Evolutionary conservation across 768 basidiomycete species (phyloP).

Genomic region (Sporobolomyces roseus): DNA sequence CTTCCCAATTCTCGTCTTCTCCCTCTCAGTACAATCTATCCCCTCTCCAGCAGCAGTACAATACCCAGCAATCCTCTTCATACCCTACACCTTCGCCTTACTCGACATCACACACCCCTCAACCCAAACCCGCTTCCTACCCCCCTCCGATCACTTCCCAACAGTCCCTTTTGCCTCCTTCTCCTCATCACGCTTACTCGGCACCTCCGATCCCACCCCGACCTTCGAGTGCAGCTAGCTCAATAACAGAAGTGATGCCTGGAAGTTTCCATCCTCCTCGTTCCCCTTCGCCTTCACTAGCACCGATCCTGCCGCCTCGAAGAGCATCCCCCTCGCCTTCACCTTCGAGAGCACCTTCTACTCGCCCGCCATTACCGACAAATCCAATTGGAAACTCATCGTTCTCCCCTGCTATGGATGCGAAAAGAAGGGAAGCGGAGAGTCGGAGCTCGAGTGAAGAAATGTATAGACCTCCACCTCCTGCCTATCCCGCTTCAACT

Average conservation of each 20-base stretch:
- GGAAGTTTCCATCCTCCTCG: not conserved
- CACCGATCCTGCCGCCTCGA: not conserved
- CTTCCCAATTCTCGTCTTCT: not conserved
- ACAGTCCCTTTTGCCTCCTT: not conserved
- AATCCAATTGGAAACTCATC: too few relatives aligned
- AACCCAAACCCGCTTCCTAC: too few relatives aligned
- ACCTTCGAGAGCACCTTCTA: conserved; percentile 1
- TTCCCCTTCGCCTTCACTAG: not conserved
- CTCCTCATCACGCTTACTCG: not conserved
- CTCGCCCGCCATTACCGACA: too few relatives aligned
- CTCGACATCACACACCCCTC: not conserved
- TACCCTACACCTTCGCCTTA: not conserved
- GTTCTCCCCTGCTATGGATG: not conserved
- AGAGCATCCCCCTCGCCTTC: not conserved
- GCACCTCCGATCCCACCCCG: not conserved
- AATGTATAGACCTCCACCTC: not conserved
- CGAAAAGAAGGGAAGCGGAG: conserved; percentile 13
- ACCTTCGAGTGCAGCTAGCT: not conserved
- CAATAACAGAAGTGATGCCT: conserved; percentile 4
- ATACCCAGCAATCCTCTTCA: not conserved
- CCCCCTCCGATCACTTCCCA: not conserved
- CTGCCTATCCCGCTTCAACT: not conserved
- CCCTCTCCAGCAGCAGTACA: not conserved
- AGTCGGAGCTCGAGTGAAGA: not conserved
- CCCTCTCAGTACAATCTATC: not conserved